Evolutionary conservation across 805 yeast species (phyloP), one percentile per base, ranked within the genome.

Genomic region (Zygotorulaspora chibaensis): DNA sequence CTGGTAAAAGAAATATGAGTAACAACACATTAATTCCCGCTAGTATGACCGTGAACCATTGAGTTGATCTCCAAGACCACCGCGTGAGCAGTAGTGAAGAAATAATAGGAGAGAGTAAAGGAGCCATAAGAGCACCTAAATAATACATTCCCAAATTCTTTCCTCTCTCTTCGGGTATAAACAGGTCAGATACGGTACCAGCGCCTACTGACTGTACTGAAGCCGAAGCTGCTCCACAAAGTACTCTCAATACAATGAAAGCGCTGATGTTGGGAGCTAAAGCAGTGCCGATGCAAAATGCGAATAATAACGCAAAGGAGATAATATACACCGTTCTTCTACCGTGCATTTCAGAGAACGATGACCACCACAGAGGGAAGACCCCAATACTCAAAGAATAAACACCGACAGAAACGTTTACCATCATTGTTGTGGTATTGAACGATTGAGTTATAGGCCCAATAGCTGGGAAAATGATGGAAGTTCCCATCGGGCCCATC

Each of bases 31-130:
- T 74, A 11, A 73, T 62, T 2, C 82, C 87, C 1, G 87, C 76
- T 37, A 84, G 62, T 25, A 84, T 82, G 13, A 83, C 85, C 65
- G 86, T 68, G 45, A 86, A 79, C 91, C 95, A 88, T 58, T 85
- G 93, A 2, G 96, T 85, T 2, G 91, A 86, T 60, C 95, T 72
- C 95, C 96, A 88, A 8, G 88, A 87, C 83, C 88, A 84, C 9
- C 73, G 71, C 35, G 75, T 70, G 6, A 84, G 76, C 25, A 88
- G 74, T 1, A 81, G 80, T 48, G 96, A 91, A 40, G 96, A 95
- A 42, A 81, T 61, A 18, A 87, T 82, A 2, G 96, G 96, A 11
- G 90, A 81, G 3, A 85, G 52, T 40, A 88, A 71, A 0, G 95
- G 96, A 0, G 93, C 95, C 56, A 81, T 73, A 36, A 88, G 70